phyloP scores from a whole-genome alignment of 202 grass and related monocot species.

The Elaeis oleifera region DNA sequence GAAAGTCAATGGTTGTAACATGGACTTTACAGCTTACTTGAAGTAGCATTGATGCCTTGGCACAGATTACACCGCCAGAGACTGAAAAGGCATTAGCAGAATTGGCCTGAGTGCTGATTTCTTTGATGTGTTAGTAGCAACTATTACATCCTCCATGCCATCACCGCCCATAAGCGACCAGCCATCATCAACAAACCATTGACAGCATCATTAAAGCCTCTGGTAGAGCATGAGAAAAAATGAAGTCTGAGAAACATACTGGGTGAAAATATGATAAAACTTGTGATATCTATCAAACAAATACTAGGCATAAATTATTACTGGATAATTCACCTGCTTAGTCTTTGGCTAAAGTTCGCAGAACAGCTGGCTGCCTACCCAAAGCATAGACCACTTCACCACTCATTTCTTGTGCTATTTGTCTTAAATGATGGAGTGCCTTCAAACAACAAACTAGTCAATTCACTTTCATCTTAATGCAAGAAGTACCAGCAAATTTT shows the following conservation, averaged over 20 bases:
- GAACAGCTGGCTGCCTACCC: conserved; percentile 3
- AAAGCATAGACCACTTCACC: background rate
- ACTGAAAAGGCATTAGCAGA: conserved; percentile 35
- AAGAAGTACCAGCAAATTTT: background rate
- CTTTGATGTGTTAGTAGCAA: conserved; percentile 31
- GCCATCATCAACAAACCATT: conserved; percentile 8
- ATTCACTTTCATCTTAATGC: background rate
- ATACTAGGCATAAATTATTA: background rate
- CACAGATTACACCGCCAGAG: conserved; percentile 80
- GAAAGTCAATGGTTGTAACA: background rate
- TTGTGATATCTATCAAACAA: conserved; percentile 9
- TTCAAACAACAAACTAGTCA: conserved; percentile 10
- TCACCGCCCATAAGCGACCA: background rate
- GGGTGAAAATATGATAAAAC: background rate
- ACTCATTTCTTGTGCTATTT: conserved; percentile 1
- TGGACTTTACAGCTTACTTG: conserved; percentile 36
- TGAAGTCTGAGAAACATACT: background rate
- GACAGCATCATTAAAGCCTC: conserved; percentile 9
- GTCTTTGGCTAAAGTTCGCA: conserved; percentile 2
- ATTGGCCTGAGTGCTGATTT: conserved; percentile 45
- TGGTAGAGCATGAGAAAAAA: background rate
- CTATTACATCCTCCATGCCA: background rate
- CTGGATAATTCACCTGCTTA: conserved; percentile 4
- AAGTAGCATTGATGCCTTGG: conserved; percentile 96
- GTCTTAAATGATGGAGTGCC: conserved; percentile 1